These are phyloP conservation scores for Saksenaea oblongispora DNA, from an alignment of 371 early-diverging fungal species.

Conservation along the genomic window DNA sequence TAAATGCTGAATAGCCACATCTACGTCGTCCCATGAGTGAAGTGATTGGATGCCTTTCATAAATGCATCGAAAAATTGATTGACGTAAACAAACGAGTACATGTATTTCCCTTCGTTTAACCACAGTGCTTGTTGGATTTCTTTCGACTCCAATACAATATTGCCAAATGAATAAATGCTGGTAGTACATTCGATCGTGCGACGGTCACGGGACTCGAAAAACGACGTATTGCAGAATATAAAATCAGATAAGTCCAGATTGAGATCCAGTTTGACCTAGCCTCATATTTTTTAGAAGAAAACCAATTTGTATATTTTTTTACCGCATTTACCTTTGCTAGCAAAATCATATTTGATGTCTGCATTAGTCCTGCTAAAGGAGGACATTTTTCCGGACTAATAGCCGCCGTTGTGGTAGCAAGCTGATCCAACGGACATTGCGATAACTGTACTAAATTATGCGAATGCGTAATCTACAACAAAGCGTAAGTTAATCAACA, in stretches of 20 bases:
- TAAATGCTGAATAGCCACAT: slow-evolving; percentile 54
- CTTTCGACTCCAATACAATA: slow-evolving; percentile 61
- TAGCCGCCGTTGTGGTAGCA: slow-evolving; percentile 10
- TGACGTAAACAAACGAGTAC: slow-evolving; percentile 57
- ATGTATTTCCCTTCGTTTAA: slow-evolving; percentile 44
- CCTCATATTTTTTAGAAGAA: neutral
- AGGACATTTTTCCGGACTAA: slow-evolving; percentile 37
- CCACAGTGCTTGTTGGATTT: slow-evolving; percentile 55
- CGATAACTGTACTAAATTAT: slow-evolving; percentile 41
- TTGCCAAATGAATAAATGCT: slow-evolving; percentile 67
- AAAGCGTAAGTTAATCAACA: neutral
- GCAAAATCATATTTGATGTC: slow-evolving; percentile 14
- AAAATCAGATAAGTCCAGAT: slow-evolving; percentile 43
- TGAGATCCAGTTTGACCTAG: slow-evolving; percentile 43
- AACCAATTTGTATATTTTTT: neutral
- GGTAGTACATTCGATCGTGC: slow-evolving; percentile 61
- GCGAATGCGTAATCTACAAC: slow-evolving; percentile 26
- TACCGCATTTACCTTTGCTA: slow-evolving; percentile 25
- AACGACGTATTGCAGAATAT: slow-evolving; percentile 49
- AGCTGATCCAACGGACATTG: slow-evolving; percentile 38
- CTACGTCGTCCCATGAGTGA: slow-evolving; percentile 53
- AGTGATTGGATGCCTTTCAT: slow-evolving; percentile 51
- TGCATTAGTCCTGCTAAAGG: slow-evolving; percentile 23
- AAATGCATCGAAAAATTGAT: slow-evolving; percentile 65
- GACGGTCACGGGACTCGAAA: slow-evolving; percentile 54